Evolutionary conservation across 352 stramenopile species (phyloP), one percentile per base, ranked within the genome.

Genomic region (Blastocystis sp.): DNA sequence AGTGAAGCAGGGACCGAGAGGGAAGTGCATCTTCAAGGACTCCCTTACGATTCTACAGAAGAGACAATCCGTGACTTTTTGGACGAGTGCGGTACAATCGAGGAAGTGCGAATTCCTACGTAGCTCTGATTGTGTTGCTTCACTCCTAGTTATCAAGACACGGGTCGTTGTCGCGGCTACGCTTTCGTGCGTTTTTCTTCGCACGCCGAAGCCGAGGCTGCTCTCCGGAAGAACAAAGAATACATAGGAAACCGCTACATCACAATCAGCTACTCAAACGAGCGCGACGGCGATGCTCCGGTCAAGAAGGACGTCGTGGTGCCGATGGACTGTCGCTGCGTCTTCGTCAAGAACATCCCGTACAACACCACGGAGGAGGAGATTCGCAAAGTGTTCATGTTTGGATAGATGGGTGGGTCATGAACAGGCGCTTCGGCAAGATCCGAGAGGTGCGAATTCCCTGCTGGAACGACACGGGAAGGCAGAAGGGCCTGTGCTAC

Each of bases 401-500:
- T 90, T 15, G 91, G 61, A 64, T 39, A 18, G 20, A 0, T 20
- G 20, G 64, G 29, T 55, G 13, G 13, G 3, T 76, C 13, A 53
- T 23, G 6, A 11, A 37, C 79, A 90, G 68, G 68, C 92, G 79
- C 37, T 97, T 94, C 79, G 95, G 95, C 11, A 94, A 93, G 23
- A 95, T 98, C 90, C 90, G 93, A 15, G 97, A 95, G 87, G 93
- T 98, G 13, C 94, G 96, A 15, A 91, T 98, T 90, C 94, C 94
- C 11, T 90, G 96, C 59, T 98, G 96, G 93, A 95, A 97, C 79
- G 93, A 96, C 90, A 98, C 94, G 8, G 94, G 96, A 89, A 95
- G 97, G 87, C 92, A 95, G 18, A 98, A 98, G 92, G 96, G 96
- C 66, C 98, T 98, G 92, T 95, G 94, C 50, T 98, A 98, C 91